These are phyloP conservation scores for Xerocomellus amylosporus DNA, from an alignment of 768 basidiomycete genomes.

Conservation along the genomic window DNA sequence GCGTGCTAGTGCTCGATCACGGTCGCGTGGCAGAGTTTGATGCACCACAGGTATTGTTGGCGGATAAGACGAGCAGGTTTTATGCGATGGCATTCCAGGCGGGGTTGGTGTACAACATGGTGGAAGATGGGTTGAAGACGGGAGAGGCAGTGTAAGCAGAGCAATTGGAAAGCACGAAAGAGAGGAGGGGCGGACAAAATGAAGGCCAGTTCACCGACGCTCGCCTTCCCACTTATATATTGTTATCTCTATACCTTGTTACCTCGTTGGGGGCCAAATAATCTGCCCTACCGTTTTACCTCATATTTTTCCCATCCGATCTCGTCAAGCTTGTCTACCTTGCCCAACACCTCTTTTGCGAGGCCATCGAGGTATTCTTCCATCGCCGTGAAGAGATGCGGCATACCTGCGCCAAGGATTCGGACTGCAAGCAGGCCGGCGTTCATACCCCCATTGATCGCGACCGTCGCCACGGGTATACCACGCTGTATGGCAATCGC, in stretches of 20 bases:
- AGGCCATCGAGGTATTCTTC: slow-evolving; percentile 66
- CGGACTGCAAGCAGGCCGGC: slow-evolving; percentile 89
- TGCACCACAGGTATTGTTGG: slow-evolving; percentile 57
- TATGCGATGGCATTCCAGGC: slow-evolving; percentile 62
- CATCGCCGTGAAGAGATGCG: slow-evolving; percentile 62
- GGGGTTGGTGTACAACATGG: slow-evolving; percentile 37
- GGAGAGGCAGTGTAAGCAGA: background rate
- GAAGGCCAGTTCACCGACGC: background rate
- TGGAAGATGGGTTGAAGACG: background rate
- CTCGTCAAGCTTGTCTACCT: slow-evolving; percentile 71
- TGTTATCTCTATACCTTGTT: background rate
- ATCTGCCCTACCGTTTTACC: slow-evolving; percentile 33
- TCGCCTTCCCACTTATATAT: background rate
- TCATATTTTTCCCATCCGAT: slow-evolving; percentile 87
- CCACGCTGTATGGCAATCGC: slow-evolving; percentile 61
- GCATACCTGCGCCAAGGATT: slow-evolving; percentile 77
- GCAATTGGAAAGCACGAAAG: background rate
- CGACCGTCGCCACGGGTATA: slow-evolving; percentile 95
- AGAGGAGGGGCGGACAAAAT: background rate
- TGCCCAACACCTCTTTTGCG: slow-evolving; percentile 74
- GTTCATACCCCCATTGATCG: slow-evolving; percentile 93
- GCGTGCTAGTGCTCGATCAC: slow-evolving; percentile 75
- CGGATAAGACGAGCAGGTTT: slow-evolving; percentile 52
- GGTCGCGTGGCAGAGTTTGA: slow-evolving; percentile 81
- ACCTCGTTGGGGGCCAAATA: background rate